Percentiles rank a stretch among this genome's conserved stretches.
These are phyloP conservation scores for Cladosporium sp. DNA, from an alignment of 2,329 filamentous ascomycete species.

Conservation along the genomic window DNA sequence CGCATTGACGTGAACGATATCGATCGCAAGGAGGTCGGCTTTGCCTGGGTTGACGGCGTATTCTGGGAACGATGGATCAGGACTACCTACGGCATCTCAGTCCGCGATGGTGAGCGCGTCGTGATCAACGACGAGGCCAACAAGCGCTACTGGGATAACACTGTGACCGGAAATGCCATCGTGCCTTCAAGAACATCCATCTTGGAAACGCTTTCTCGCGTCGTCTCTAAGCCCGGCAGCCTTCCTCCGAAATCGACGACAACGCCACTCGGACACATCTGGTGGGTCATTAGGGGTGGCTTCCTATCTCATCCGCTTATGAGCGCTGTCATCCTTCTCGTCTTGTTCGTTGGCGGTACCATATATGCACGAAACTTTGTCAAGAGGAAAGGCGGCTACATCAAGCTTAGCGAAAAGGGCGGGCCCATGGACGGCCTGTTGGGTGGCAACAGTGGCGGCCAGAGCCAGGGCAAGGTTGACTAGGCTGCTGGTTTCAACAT, in stretches of 20 bases:
- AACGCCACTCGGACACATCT: constrained; percentile 68
- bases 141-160: constrained; percentile 92
- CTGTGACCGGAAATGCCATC: constrained; percentile 85
- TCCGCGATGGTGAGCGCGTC: constrained; percentile 81
- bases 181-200: constrained; percentile 87
- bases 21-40: constrained; percentile 83
- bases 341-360: constrained; percentile 41
- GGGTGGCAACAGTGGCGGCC: constrained; percentile 50
- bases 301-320: constrained; percentile 48
- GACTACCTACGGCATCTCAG: constrained; percentile 90
- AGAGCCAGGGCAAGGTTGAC: constrained; percentile 32
- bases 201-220: constrained; percentile 77
- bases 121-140: constrained; percentile 97
- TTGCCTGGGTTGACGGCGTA: constrained; percentile 94
- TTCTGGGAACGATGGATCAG: constrained; percentile 98
- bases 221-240: constrained; percentile 66
- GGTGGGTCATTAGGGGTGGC: constrained; percentile 49
- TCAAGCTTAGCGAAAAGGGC: constrained; percentile 51
- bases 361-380: constrained; percentile 36
- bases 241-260: constrained; percentile 79
- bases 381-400: constrained; percentile 36
- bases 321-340: constrained; percentile 56
- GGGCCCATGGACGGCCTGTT: constrained; percentile 68
- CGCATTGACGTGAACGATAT: constrained; percentile 87
- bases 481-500: constrained; percentile 16